Percentiles rank a stretch among this genome's conserved stretches.
Evolutionary conservation across 306 rosid species (phyloP).

Genomic region (Malus domestica): DNA sequence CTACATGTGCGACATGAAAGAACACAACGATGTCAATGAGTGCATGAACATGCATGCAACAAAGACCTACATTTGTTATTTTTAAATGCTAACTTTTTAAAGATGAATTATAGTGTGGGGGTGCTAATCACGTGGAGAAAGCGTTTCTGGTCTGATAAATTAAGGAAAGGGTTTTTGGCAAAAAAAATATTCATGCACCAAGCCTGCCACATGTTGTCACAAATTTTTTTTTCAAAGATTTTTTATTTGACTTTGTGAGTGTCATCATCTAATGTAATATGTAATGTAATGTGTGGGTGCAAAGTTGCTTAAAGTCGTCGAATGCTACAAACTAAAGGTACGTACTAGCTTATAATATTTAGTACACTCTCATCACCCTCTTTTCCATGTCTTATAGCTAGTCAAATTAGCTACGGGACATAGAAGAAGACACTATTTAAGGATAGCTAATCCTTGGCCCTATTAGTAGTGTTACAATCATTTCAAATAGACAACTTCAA

Average conservation of each 20-base stretch:
- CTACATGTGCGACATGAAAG: neutral
- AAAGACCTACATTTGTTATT: neutral
- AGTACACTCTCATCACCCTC: neutral
- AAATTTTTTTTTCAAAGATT: neutral
- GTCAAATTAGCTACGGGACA: no score
- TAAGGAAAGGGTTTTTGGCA: neutral
- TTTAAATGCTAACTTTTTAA: neutral
- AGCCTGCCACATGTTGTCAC: no score
- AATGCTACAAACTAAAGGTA: neutral
- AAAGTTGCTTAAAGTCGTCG: neutral
- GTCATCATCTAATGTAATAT: neutral
- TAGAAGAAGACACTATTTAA: no score
- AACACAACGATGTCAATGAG: neutral
- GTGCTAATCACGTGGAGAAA: neutral
- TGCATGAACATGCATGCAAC: neutral
- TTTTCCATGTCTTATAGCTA: no score
- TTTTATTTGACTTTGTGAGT: neutral
- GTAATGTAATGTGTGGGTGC: neutral
- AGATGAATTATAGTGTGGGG: neutral
- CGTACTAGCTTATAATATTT: neutral
- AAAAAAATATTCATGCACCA: neutral
- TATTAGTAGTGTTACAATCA: neutral
- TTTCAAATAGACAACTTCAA: neutral
- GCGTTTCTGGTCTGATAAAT: neutral
- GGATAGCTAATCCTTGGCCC: no score